Conservation (phyloP, 768 basidiomycete species). For the Podaxis carcinomalis region DNA sequence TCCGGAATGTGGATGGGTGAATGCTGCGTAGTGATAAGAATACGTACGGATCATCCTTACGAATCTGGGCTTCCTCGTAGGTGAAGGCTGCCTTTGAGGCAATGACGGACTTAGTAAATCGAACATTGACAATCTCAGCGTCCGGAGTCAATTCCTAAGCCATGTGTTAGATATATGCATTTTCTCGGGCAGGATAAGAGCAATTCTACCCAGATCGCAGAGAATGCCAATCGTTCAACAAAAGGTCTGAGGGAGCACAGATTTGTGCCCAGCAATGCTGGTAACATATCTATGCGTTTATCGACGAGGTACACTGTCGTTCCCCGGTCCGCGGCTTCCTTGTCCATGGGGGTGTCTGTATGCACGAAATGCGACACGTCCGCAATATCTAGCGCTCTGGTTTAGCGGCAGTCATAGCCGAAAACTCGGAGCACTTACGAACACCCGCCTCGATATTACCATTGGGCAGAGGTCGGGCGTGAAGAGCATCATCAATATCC, state of each 20-base stretch:
- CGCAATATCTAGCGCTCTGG: slow-evolving; percentile 74
- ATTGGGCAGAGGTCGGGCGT: slow-evolving; percentile 82
- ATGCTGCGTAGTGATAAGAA: not conserved
- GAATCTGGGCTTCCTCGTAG: slow-evolving; percentile 91
- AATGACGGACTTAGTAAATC: slow-evolving; percentile 96
- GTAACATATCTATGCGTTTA: slow-evolving; percentile 98
- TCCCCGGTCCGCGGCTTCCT: slow-evolving; percentile 90
- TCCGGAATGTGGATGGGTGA: not conserved
- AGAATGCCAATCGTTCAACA: slow-evolving; percentile 94
- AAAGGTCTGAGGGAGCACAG: slow-evolving; percentile 88
- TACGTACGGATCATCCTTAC: slow-evolving; percentile 87
- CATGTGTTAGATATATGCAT: slow-evolving; percentile 3
- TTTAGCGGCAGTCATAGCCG: not conserved
- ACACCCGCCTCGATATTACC: slow-evolving; percentile 97
- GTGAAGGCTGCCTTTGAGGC: slow-evolving; percentile 95
- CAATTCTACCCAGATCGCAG: slow-evolving; percentile 81
- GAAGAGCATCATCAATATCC: slow-evolving; percentile 97
- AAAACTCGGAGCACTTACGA: slow-evolving; percentile 57
- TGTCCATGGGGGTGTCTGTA: slow-evolving; percentile 93
- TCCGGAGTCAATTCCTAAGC: slow-evolving; percentile 82
- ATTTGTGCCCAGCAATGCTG: slow-evolving; percentile 89
- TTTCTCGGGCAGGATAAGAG: not conserved
- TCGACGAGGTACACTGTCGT: slow-evolving; percentile 98
- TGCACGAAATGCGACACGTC: slow-evolving; percentile 97
- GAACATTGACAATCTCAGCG: slow-evolving; percentile 84